phyloP scores from a whole-genome alignment of 805 yeast genomes.

The Huiozyma naganishii region DNA sequence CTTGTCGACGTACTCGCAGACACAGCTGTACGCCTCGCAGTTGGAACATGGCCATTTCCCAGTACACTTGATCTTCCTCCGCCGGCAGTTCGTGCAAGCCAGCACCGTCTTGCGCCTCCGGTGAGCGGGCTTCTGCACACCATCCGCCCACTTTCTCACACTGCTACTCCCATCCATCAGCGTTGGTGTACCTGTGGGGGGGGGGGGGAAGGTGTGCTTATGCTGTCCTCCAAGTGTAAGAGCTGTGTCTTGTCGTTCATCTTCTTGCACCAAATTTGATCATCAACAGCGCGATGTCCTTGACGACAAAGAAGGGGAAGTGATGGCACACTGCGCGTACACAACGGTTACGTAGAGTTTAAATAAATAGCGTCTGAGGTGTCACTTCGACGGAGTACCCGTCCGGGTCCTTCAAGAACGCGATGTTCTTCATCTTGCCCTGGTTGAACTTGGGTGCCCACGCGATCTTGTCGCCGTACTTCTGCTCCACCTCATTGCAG shows the following conservation, averaged over 20 bases:
- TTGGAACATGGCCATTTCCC: constrained; percentile 24
- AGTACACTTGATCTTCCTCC: constrained; percentile 27
- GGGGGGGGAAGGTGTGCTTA: no score
- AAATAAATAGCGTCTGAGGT: constrained; percentile 18
- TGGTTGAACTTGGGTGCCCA: constrained; percentile 51
- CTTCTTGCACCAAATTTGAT: no score
- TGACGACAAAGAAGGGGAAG: no score
- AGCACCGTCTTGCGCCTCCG: constrained; percentile 3
- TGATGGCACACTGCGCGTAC: no score
- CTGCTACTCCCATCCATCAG: not conserved
- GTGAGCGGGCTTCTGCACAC: not conserved
- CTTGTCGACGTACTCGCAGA: constrained; percentile 8
- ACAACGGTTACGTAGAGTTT: no score
- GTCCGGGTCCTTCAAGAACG: constrained; percentile 80
- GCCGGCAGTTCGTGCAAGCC: constrained; percentile 25
- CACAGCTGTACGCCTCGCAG: constrained; percentile 22
- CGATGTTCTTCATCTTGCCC: constrained; percentile 49
- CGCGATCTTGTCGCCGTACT: constrained; percentile 39
- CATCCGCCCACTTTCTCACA: not conserved
- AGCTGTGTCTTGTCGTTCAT: no score
- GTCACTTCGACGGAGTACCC: constrained; percentile 75
- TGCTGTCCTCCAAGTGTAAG: no score
- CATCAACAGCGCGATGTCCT: no score
- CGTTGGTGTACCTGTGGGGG: not conserved
- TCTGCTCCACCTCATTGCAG: constrained; percentile 38